Base-by-base conservation (phyloP, 2,329 filamentous ascomycete genomes). In the Sphaerulina musiva region DNA sequence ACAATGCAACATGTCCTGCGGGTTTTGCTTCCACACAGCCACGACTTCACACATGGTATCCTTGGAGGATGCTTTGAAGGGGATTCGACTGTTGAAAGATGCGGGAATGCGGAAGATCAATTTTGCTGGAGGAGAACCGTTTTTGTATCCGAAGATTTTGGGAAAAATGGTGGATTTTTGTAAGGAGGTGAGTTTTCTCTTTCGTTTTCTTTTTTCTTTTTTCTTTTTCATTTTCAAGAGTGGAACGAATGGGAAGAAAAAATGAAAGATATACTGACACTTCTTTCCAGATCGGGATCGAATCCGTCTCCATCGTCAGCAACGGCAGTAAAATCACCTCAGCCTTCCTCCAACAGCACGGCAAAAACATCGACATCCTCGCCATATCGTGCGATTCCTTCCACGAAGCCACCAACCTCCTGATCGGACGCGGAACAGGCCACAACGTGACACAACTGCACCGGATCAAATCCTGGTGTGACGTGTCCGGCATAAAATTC, bases 11-110 rank as follows among this genome's bases (percentile, higher is more conserved):
- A 71, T 73, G 23, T 62, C 62, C 4, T 80, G 78, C 62, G 74
- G 72, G 4, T 81, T 81, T 67, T 81, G 78, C 64, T 81, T 81
- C 68, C 78, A 81, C 63, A 81, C 78, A 1, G 77, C 72, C 5
- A 79, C 69, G 29, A 72, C 72, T 1, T 78, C 75, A 1, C 66
- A 76, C 61, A 70, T 76, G 3, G 68, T 71, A 2, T 53, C 68
- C 2, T 58, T 73, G n/a, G 63, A 67, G 0, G 64, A 76, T 0
- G 75, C 75, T 34, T 74, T 78, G 60, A 58, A 55, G 2, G 78
- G 73, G 6, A 69, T 38, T 9, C 6, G 12, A 9, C 34, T 38
- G 4, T 7, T 38, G 4, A 38, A 38, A 12, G 34, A 38, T 7
- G 34, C 34, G 10, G 34, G 34, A 4, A 38, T 38, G 34, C 34